phyloP scores from a whole-genome alignment of 1,139 yeast genomes.

The Yamadazyma diddensiae region DNA sequence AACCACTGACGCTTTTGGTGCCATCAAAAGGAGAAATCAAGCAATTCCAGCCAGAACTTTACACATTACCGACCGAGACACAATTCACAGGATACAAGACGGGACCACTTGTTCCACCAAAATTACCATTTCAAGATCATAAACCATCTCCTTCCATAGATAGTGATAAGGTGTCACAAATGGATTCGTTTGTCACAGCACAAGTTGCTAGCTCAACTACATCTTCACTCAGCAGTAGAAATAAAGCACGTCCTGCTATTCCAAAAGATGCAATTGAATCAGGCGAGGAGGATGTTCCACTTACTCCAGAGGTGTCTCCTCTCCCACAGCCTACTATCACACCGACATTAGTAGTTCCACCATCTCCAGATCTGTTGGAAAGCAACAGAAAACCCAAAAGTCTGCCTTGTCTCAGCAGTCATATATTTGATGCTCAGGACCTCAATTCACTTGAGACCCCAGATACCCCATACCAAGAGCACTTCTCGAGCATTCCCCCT shows the following conservation, averaged over 20 bases:
- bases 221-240: background rate
- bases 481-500: constrained; percentile 1
- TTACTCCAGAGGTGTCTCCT: background rate
- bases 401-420: constrained; percentile 1
- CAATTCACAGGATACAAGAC: no score
- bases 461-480: constrained; percentile 5
- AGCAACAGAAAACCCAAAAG: background rate
- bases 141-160: no score
- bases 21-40: no score
- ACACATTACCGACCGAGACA: no score
- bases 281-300: background rate
- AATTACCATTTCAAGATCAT: no score
- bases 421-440: constrained; percentile 1
- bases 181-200: background rate
- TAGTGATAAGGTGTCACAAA: no score
- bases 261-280: background rate
- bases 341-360: background rate
- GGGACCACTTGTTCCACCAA: no score
- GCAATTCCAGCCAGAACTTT: no score
- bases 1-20: no score
- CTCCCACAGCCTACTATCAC: constrained; percentile 1
- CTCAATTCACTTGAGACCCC: constrained; percentile 5
- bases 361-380: background rate
- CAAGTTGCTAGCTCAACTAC: background rate
- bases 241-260: background rate